Conservation (phyloP, 306 rosid genomes). For the Vicia faba region DNA sequence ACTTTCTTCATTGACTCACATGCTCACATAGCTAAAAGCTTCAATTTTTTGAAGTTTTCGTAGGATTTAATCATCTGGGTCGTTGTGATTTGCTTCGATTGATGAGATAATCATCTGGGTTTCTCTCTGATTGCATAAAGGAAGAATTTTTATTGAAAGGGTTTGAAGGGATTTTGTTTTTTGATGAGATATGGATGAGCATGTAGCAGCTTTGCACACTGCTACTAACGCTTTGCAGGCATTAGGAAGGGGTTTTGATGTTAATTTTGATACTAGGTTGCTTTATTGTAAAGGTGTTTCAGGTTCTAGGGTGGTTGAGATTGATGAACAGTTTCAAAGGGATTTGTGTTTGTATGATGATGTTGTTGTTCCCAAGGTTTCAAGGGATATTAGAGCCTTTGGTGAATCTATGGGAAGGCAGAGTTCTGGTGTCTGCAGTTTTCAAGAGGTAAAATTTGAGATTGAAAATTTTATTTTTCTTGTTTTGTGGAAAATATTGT, state of each 20-base stretch:
- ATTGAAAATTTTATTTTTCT: neutral
- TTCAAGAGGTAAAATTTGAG: conserved; percentile 55
- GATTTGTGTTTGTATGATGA: conserved; percentile 67
- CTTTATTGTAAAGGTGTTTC: conserved; percentile 85
- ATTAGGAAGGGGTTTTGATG: conserved; percentile 90
- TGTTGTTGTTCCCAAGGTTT: conserved; percentile 64
- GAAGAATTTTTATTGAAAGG: neutral
- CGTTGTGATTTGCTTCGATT: conserved; percentile 37
- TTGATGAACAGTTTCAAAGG: conserved; percentile 62
- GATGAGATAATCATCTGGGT: conserved; percentile 35
- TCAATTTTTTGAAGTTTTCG: conserved; percentile 26
- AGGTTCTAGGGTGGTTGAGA: conserved; percentile 70
- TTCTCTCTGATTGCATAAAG: conserved; percentile 3
- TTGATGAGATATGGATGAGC: conserved; percentile 86
- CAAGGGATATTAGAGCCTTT: conserved; percentile 64
- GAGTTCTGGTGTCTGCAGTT: conserved; percentile 73
- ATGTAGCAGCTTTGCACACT: conserved; percentile 81
- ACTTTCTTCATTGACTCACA: conserved; percentile 30
- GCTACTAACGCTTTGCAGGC: conserved; percentile 85
- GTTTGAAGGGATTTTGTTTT: neutral
- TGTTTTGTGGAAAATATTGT: conserved; percentile 7
- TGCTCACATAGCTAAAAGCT: conserved; percentile 20
- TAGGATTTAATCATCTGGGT: conserved; percentile 44
- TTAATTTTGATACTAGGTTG: conserved; percentile 86
- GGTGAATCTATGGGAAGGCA: conserved; percentile 52